Percentiles rank a stretch among this genome's conserved stretches.
phyloP scores from a whole-genome alignment of 2,329 filamentous ascomycete species.

The Onygenales sp. region DNA sequence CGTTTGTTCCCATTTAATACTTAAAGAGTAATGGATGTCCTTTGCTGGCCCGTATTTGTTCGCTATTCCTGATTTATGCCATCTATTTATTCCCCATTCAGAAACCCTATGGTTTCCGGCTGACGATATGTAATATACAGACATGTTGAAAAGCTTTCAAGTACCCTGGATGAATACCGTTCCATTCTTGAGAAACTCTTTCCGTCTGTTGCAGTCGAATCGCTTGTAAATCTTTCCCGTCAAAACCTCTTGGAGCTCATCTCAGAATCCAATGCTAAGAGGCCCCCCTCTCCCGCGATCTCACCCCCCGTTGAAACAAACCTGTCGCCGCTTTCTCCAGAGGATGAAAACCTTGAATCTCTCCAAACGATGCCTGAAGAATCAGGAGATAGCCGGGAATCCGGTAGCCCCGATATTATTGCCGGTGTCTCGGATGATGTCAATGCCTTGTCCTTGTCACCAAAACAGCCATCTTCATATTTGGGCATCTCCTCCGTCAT shows the following conservation, averaged over 20 bases:
- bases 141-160: constrained; percentile 50
- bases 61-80: no score
- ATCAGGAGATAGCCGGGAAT: constrained; percentile 29
- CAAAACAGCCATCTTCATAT: constrained; percentile 56
- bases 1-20: constrained; percentile 11
- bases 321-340: constrained; percentile 32
- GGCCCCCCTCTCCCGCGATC: constrained; percentile 34
- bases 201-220: constrained; percentile 46
- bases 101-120: neutral
- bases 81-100: neutral
- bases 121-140: constrained; percentile 11
- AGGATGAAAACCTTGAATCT: constrained; percentile 46
- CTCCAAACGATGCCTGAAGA: constrained; percentile 69
- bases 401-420: constrained; percentile 45
- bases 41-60: neutral
- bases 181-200: constrained; percentile 54
- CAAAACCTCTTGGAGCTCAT: constrained; percentile 52
- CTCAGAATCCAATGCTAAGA: constrained; percentile 33
- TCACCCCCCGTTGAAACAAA: constrained; percentile 38
- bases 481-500: constrained; percentile 67
- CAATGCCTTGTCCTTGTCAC: constrained; percentile 54
- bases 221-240: constrained; percentile 45
- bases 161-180: constrained; percentile 57
- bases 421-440: constrained; percentile 61
- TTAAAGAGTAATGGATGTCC: neutral